Conservation (phyloP, 2,329 filamentous ascomycete species). For the Lecanosticta acicola region DNA sequence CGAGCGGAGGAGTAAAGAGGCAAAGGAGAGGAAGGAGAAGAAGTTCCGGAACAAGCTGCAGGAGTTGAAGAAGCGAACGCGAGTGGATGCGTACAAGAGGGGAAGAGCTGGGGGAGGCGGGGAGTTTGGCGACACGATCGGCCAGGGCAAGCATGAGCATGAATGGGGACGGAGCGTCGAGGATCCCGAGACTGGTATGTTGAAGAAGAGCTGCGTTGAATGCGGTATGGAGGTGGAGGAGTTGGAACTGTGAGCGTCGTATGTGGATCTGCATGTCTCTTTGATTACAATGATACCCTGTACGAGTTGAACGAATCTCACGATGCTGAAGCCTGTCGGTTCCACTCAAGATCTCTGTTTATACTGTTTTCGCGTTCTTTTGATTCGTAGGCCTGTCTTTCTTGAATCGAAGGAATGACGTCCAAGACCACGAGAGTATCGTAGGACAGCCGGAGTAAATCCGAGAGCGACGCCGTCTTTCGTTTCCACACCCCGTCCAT, state of each 20-base stretch:
- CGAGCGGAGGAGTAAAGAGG: conserved; percentile 68
- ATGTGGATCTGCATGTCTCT: neutral
- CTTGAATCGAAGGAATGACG: too few species aligned
- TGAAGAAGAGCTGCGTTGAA: conserved; percentile 66
- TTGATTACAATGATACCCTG: neutral
- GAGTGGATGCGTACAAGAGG: conserved; percentile 81
- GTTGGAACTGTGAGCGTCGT: conserved; percentile 49
- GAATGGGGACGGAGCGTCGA: conserved; percentile 65
- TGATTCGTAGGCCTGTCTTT: too few species aligned
- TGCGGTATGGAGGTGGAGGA: conserved; percentile 66
- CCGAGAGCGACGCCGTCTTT: too few species aligned
- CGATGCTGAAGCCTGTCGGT: too few species aligned
- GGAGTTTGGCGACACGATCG: conserved; percentile 70
- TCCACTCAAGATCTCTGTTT: too few species aligned
- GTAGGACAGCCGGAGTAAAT: too few species aligned
- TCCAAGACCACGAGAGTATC: too few species aligned
- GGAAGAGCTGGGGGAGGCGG: conserved; percentile 52
- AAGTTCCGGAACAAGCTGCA: conserved; percentile 87
- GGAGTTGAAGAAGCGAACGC: conserved; percentile 87
- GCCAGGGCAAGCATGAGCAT: conserved; percentile 72
- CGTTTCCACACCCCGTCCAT: neutral
- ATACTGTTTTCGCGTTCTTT: too few species aligned
- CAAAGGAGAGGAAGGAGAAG: conserved; percentile 79
- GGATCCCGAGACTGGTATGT: conserved; percentile 62
- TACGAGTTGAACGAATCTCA: neutral